Percentiles rank a stretch among this genome's conserved stretches.
These are phyloP conservation scores for Xylaria sp. DNA, from an alignment of 2,329 filamentous ascomycete species.

Conservation along the genomic window DNA sequence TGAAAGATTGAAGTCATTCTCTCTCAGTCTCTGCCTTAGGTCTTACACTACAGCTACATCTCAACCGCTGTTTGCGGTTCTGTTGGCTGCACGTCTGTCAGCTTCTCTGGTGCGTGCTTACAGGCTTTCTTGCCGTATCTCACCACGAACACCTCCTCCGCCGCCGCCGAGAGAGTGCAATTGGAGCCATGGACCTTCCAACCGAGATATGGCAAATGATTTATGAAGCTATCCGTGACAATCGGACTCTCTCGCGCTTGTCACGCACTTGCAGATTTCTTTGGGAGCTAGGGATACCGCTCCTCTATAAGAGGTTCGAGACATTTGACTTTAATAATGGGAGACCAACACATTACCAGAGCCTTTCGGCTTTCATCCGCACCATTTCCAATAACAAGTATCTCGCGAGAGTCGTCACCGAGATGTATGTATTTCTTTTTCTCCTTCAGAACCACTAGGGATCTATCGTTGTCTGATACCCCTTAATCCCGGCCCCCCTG, in stretches of 20 bases:
- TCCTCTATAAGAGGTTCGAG: conserved; percentile 38
- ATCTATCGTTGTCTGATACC: conserved; percentile 2
- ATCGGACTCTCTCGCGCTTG: conserved; percentile 34
- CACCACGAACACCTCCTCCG: background rate
- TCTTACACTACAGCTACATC: background rate
- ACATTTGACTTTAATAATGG: conserved; percentile 32
- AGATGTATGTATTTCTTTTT: conserved; percentile 33
- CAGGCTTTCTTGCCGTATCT: background rate
- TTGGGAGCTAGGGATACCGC: conserved; percentile 36
- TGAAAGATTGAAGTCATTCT: background rate
- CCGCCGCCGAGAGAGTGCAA: background rate
- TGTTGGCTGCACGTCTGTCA: background rate
- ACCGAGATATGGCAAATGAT: conserved; percentile 42
- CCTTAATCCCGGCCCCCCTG: background rate
- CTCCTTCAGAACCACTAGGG: background rate
- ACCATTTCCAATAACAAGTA: conserved; percentile 36
- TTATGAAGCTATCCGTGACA: conserved; percentile 36
- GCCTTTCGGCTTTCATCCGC: conserved; percentile 38
- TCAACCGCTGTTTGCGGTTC: background rate
- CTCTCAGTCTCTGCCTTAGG: background rate
- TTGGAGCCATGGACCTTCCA: conserved; percentile 36
- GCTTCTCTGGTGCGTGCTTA: conserved; percentile 7
- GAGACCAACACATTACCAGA: conserved; percentile 32
- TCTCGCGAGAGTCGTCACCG: conserved; percentile 36
- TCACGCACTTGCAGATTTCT: conserved; percentile 39